Conservation (phyloP, 495 filamentous ascomycete genomes). For the Neurospora pannonica region DNA sequence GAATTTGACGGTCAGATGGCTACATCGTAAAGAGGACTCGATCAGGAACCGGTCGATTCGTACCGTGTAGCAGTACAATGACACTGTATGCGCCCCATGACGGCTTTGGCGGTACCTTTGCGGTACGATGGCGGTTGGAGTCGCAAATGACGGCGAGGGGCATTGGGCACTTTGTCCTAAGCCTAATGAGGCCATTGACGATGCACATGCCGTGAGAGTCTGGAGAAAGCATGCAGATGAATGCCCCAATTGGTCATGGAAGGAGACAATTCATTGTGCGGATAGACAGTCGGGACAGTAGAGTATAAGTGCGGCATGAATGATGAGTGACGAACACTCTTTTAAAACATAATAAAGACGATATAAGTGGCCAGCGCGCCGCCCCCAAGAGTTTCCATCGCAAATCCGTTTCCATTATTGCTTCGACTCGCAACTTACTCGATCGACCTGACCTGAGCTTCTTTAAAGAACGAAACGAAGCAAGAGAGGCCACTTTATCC, state of each 20-base stretch:
- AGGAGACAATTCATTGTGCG: conserved; percentile 2
- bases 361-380: conserved; percentile 22
- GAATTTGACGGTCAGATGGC: background rate
- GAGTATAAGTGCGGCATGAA: background rate
- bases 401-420: conserved; percentile 2
- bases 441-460: background rate
- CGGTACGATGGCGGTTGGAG: background rate
- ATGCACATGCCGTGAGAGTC: conserved; percentile 7
- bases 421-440: background rate
- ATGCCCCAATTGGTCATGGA: background rate
- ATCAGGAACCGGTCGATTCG: background rate
- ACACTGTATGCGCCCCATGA: background rate
- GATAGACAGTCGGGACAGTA: conserved; percentile 1
- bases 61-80: background rate
- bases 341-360: background rate
- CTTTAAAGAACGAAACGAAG: background rate
- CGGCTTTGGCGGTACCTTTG: background rate
- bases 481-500: background rate
- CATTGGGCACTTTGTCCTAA: background rate
- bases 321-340: conserved; percentile 12
- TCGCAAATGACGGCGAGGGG: background rate
- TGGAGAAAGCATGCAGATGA: background rate
- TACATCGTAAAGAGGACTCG: background rate
- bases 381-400: conserved; percentile 6
- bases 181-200: background rate